phyloP scores from a whole-genome alignment of 2,329 filamentous ascomycete genomes.

The Diaporthe batatas region DNA sequence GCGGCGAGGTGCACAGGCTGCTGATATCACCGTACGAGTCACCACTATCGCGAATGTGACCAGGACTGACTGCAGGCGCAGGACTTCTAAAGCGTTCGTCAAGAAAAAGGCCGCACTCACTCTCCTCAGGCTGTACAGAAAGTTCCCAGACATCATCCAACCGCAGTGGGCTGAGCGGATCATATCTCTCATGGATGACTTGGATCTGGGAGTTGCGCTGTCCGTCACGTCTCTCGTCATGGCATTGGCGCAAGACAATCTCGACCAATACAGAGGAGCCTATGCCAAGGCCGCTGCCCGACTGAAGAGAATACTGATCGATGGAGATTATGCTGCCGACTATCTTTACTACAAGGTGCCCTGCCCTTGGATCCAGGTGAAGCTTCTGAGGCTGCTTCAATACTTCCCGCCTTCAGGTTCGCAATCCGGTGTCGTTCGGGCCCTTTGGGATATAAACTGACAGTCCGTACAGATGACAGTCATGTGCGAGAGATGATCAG shows the following conservation, averaged over 20 bases:
- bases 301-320: slow-evolving; percentile 89
- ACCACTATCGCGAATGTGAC: neutral
- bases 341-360: slow-evolving; percentile 99
- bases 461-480: slow-evolving; percentile 77
- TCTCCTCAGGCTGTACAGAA: slow-evolving; percentile 91
- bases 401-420: slow-evolving; percentile 91
- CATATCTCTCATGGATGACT: slow-evolving; percentile 98
- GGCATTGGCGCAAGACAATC: slow-evolving; percentile 91
- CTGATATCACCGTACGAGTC: slow-evolving; percentile 88
- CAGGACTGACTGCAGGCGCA: slow-evolving; percentile 45
- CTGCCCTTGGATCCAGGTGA: slow-evolving; percentile 98
- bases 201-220: slow-evolving; percentile 91
- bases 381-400: slow-evolving; percentile 89
- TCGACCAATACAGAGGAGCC: slow-evolving; percentile 93
- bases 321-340: slow-evolving; percentile 88
- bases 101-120: slow-evolving; percentile 99
- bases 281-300: slow-evolving; percentile 94
- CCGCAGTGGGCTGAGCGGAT: slow-evolving; percentile 98
- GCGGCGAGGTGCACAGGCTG: slow-evolving; percentile 90
- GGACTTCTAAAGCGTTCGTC: slow-evolving; percentile 91
- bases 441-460: slow-evolving; percentile 42
- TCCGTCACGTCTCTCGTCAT: slow-evolving; percentile 97
- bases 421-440: neutral
- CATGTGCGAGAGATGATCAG: slow-evolving; percentile 93
- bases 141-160: slow-evolving; percentile 92